Percentiles rank a stretch among this genome's conserved stretches.
Conservation (phyloP, 2,329 filamentous ascomycete genomes). For the Cytospora paraplurivora region DNA sequence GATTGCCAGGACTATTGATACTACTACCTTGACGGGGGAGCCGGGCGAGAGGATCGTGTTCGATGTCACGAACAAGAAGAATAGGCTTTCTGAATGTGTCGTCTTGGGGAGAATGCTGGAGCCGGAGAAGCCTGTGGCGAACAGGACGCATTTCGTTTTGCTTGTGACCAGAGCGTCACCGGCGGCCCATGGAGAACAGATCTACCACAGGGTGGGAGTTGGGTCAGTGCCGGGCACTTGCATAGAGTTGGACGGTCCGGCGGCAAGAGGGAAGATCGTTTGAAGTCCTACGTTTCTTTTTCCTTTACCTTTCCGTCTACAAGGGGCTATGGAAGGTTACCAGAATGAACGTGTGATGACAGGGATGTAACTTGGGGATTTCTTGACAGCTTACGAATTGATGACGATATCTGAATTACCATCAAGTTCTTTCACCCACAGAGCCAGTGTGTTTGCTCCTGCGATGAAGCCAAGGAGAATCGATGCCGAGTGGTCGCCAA, state of each 20-base stretch:
- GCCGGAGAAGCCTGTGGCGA: background rate
- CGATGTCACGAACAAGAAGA: background rate
- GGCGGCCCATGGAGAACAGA: background rate
- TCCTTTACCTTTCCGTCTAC: background rate
- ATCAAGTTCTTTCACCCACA: no score
- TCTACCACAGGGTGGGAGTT: background rate
- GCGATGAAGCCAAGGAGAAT: no score
- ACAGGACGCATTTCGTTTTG: background rate
- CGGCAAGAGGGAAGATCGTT: background rate
- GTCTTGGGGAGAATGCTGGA: background rate
- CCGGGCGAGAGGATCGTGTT: background rate
- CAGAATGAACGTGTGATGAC: no score
- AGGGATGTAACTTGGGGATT: no score
- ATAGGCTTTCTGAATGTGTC: background rate
- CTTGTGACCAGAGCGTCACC: background rate
- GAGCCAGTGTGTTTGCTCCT: no score
- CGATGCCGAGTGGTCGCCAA: no score
- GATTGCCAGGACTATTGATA: background rate
- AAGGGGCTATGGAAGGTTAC: no score
- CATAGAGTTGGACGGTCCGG: background rate
- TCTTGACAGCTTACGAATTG: no score
- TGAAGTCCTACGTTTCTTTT: background rate
- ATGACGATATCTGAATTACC: no score
- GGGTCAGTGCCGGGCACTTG: background rate
- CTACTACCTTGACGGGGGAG: background rate